Evolutionary conservation across 2,329 filamentous ascomycete genomes (phyloP).

Genomic region (Fonsecaea monophora): DNA sequence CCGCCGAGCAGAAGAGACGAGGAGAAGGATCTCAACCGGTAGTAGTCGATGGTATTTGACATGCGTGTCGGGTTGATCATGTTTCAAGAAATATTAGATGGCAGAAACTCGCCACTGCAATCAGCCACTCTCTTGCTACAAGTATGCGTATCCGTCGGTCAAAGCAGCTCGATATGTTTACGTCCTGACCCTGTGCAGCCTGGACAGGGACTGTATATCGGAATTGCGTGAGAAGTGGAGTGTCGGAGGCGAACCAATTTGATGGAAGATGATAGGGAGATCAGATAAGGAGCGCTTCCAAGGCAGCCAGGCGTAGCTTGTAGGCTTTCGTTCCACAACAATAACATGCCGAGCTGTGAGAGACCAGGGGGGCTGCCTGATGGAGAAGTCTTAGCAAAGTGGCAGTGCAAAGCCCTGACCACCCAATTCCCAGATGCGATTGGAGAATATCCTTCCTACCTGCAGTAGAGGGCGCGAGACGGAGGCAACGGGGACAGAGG

Average conservation of each 20-base stretch:
- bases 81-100: background rate
- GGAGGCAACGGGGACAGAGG: conserved; percentile 20
- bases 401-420: conserved; percentile 34
- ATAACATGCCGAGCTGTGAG: conserved; percentile 4
- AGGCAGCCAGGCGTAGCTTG: conserved; percentile 18
- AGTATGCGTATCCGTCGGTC: background rate
- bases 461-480: conserved; percentile 12
- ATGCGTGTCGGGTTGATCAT: conserved; percentile 9
- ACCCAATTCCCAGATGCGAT: conserved; percentile 18
- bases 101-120: background rate
- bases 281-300: background rate
- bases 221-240: conserved; percentile 12
- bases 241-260: conserved; percentile 17
- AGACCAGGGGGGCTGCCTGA: conserved; percentile 27
- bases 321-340: conserved; percentile 10
- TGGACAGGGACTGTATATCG: background rate
- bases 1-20: background rate
- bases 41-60: background rate
- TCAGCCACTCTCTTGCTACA: conserved; percentile 7
- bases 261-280: conserved; percentile 9
- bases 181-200: background rate
- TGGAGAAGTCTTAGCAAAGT: conserved; percentile 26
- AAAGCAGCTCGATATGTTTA: background rate
- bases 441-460: conserved; percentile 19
- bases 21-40: background rate